Percentiles rank a stretch among this genome's conserved stretches.
Conservation (phyloP, 148 eudicot species). For the Rhododendron ovatum region DNA sequence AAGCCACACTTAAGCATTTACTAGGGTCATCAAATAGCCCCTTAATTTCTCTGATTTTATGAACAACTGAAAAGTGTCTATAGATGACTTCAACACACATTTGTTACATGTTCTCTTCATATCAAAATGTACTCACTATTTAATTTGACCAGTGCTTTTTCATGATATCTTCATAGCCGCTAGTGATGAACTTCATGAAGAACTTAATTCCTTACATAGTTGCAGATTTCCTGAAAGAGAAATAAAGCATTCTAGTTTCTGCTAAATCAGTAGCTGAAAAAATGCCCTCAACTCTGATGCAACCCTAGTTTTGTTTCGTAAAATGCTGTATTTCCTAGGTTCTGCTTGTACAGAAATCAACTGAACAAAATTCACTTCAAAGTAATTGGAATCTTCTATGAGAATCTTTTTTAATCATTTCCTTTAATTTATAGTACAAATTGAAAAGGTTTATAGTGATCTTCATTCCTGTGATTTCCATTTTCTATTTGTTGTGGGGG, state of each 20-base stretch:
- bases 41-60: not conserved
- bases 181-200: not conserved
- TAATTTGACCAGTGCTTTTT: not conserved
- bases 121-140: not conserved
- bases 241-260: not conserved
- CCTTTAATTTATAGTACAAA: not conserved
- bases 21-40: not conserved
- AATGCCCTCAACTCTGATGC: not conserved
- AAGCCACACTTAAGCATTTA: not conserved
- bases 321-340: not conserved
- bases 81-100: not conserved
- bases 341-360: not conserved
- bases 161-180: not conserved
- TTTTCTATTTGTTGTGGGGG: too few species aligned
- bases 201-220: not conserved
- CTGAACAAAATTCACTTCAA: not conserved
- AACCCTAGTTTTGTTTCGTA: not conserved
- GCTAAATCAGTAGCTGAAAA: not conserved
- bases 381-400: not conserved
- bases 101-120: not conserved
- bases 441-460: too few species aligned
- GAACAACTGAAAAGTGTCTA: not conserved
- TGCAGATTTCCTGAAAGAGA: not conserved
- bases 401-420: not conserved
- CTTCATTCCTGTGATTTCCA: too few species aligned